Percentiles rank a stretch among this genome's conserved stretches.
Conservation (phyloP, 169 alveolate genomes). For the Eimeria acervulina region DNA sequence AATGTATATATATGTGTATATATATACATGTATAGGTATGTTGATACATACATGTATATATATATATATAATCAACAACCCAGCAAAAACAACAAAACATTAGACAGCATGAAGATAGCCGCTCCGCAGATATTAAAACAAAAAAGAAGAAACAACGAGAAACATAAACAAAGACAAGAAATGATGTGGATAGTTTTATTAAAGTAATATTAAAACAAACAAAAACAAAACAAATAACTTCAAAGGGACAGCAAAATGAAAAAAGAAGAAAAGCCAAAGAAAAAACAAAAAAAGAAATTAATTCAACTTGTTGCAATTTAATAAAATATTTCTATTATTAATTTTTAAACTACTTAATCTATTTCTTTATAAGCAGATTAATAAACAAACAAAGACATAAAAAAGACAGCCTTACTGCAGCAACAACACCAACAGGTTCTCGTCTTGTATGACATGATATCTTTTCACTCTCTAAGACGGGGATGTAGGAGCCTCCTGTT, state of each 20-base stretch:
- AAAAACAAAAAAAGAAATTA: neutral
- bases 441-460: conserved; percentile 87
- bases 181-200: too few species aligned
- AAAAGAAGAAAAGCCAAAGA: neutral
- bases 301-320: neutral
- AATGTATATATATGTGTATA: too few species aligned
- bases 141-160: neutral
- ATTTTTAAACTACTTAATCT: too few species aligned
- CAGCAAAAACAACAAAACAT: too few species aligned
- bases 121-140: too few species aligned
- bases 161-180: neutral
- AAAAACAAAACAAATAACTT: neutral
- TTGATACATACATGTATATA: too few species aligned
- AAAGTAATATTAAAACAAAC: neutral
- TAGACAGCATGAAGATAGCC: too few species aligned
- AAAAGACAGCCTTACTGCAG: conserved; percentile 59
- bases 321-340: too few species aligned
- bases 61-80: too few species aligned
- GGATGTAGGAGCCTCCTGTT: conserved; percentile 87
- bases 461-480: conserved; percentile 83
- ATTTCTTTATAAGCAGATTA: neutral
- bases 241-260: neutral
- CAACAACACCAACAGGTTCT: conserved; percentile 95
- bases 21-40: too few species aligned
- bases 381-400: neutral